Evolutionary conservation across 129 eudicot species (phyloP), one percentile per base, ranked within the genome.

Genomic region (Tanacetum coccineum): DNA sequence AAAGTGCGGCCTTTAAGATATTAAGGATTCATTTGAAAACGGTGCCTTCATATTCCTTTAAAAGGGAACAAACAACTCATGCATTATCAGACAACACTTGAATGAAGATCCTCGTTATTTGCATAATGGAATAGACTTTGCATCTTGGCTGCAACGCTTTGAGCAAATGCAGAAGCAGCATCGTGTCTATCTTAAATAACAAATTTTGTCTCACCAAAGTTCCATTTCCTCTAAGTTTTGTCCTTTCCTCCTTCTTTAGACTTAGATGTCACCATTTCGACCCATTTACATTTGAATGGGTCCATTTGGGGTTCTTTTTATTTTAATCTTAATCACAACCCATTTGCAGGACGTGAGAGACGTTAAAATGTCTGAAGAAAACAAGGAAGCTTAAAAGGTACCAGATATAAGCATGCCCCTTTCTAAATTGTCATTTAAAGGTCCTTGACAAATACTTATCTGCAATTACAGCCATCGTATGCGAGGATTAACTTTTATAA

Each of bases 1-100:
- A 94, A 94, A 88, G 96, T 74, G 73, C 81, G 26, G 99, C 99
- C 71, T 94, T 94, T 90, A 94, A 89, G 83, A 77, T 89, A 68
- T 79, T 94, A 54, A 78, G 87, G 74, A 94, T 97, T 50, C 84
- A 97, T 30, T 79, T 94, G 71, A 94, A 94, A 76, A 87, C 99
- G 4, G 92, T 94, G 14, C 99, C 97, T 30, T 51, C 90, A 13
- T 86, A 78, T 74, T 80, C 96, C 70, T 85, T 88, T 62, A 78
- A 76, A 62, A 80, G 80, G 49, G 89, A 81, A 60, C 87, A 76
- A 76, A 22, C 70, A 13, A 81, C 45, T 56, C 75, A 66, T 52
- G 58, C 83, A 32, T 62, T 86, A 45, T 80, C 84, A 25, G 93
- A 83, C 72, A 93, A 85, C 74, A 77, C 49, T 18, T 62, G 69